Conservation (phyloP, 2,329 filamentous ascomycete species). For the Talaromyces sp. region DNA sequence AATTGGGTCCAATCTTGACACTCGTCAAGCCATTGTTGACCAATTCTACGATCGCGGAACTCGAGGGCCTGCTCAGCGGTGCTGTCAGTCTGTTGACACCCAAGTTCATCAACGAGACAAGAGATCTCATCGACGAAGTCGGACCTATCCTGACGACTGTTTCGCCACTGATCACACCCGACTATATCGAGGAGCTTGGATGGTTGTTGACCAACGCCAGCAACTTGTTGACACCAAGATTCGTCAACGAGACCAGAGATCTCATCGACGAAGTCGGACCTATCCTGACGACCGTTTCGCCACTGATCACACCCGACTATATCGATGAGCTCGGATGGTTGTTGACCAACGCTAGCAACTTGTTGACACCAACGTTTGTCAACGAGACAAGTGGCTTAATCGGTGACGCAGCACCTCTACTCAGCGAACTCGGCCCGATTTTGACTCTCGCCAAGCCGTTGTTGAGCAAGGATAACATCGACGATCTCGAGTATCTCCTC, state of each 20-base stretch:
- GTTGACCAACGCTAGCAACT: slow-evolving; percentile 22
- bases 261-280: slow-evolving; percentile 14
- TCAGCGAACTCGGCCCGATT: slow-evolving; percentile 8
- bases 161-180: slow-evolving; percentile 10
- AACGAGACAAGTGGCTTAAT: slow-evolving; percentile 25
- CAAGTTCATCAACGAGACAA: slow-evolving; percentile 15
- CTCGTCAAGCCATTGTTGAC: slow-evolving; percentile 22
- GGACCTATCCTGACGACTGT: slow-evolving; percentile 22
- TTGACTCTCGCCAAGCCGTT: slow-evolving; percentile 10
- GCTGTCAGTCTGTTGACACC: slow-evolving; percentile 26
- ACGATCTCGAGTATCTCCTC: slow-evolving; percentile 15
- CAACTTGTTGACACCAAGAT: slow-evolving; percentile 24
- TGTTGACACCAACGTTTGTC: slow-evolving; percentile 27
- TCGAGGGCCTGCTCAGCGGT: slow-evolving; percentile 22
- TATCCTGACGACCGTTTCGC: slow-evolving; percentile 21
- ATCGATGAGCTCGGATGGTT: slow-evolving; percentile 15
- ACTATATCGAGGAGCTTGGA: slow-evolving; percentile 12
- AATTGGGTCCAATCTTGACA: slow-evolving; percentile 8
- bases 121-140: slow-evolving; percentile 8
- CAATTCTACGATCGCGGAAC: slow-evolving; percentile 24
- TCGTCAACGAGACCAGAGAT: slow-evolving; percentile 14
- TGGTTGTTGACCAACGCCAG: slow-evolving; percentile 21
- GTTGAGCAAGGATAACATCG: slow-evolving; percentile 15
- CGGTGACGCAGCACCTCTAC: slow-evolving; percentile 16
- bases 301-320: slow-evolving; percentile 11